phyloP scores from a whole-genome alignment of 257 asterid species.

The Mentha longifolia region DNA sequence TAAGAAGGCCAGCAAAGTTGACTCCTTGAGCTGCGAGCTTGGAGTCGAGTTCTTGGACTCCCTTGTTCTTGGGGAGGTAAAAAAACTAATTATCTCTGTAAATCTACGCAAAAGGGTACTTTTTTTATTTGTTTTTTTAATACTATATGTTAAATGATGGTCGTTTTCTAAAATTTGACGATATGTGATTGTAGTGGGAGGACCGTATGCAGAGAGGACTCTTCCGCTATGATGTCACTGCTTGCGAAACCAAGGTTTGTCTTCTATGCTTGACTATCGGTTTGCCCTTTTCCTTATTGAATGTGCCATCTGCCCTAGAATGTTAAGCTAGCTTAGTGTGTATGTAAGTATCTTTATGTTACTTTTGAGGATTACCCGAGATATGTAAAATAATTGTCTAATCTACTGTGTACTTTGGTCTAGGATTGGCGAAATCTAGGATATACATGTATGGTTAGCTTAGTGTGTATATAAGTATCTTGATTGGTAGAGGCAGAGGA shows the following conservation, averaged over 20 bases:
- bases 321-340: background rate
- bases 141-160: background rate
- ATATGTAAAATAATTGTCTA: too few species aligned
- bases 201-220: conserved; percentile 88
- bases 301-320: background rate
- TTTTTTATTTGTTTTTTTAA: background rate
- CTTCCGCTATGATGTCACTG: conserved; percentile 95
- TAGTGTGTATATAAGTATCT: too few species aligned
- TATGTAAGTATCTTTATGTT: too few species aligned
- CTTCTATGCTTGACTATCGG: background rate
- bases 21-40: conserved; percentile 41
- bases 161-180: conserved; percentile 2
- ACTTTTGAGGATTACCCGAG: too few species aligned
- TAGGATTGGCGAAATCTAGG: too few species aligned
- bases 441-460: too few species aligned
- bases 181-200: conserved; percentile 70
- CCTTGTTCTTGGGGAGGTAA: conserved; percentile 77
- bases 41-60: conserved; percentile 67
- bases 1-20: conserved; percentile 43
- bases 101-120: background rate
- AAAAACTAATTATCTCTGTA: background rate
- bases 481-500: too few species aligned
- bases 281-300: background rate
- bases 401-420: too few species aligned
- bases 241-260: conserved; percentile 88